A percentile compares a stretch with the other conserved stretches of the same genome.
phyloP scores from a whole-genome alignment of 768 basidiomycete genomes.

The Leccinum obscurum region DNA sequence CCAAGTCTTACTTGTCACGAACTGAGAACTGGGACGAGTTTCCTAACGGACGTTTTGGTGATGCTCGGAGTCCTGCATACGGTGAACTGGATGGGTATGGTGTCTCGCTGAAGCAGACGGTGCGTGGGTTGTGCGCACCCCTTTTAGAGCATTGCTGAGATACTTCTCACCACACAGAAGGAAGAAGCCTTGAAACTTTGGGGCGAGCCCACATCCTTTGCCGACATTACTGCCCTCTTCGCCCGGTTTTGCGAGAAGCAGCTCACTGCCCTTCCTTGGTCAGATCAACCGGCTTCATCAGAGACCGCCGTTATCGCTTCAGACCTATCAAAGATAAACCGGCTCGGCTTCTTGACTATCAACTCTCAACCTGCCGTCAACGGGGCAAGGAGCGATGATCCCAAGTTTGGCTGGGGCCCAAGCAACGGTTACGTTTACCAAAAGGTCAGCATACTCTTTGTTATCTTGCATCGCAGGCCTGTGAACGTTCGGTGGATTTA shows the following conservation, averaged over 20 bases:
- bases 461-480: background rate
- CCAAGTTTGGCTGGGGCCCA: constrained; percentile 91
- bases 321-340: constrained; percentile 83
- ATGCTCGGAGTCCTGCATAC: constrained; percentile 95
- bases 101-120: constrained; percentile 87
- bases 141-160: constrained; percentile 7
- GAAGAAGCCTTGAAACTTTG: constrained; percentile 86
- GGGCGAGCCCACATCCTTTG: constrained; percentile 71
- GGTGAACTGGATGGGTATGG: constrained; percentile 98
- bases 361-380: constrained; percentile 97
- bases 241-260: constrained; percentile 76
- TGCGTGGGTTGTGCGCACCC: constrained; percentile 33
- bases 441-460: constrained; percentile 55
- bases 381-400: constrained; percentile 82
- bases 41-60: constrained; percentile 98
- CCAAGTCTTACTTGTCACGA: constrained; percentile 91
- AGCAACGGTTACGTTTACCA: constrained; percentile 94
- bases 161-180: constrained; percentile 53
- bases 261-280: constrained; percentile 89
- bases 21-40: constrained; percentile 99
- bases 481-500: constrained; percentile 30
- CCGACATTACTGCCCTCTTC: constrained; percentile 76
- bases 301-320: constrained; percentile 83
- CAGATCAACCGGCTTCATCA: constrained; percentile 78
- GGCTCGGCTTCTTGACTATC: constrained; percentile 92